phyloP scores from a whole-genome alignment of 352 stramenopile genomes.

The Thraustotheca clavata region DNA sequence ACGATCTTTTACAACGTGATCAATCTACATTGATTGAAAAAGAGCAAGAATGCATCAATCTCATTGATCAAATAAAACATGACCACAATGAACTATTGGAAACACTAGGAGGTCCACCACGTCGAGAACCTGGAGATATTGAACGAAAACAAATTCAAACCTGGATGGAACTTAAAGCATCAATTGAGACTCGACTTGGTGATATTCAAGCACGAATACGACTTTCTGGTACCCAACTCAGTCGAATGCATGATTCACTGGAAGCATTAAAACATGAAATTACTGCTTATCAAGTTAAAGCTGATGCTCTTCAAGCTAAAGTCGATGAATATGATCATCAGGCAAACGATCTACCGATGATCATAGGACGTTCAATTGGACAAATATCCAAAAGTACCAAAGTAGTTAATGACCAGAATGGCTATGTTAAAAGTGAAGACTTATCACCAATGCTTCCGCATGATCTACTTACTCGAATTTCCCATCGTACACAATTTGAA shows the following conservation, averaged over 20 bases:
- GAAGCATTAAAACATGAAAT: conserved; percentile 27
- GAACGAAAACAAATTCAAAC: conserved; percentile 50
- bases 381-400: conserved; percentile 17
- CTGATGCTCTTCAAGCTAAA: not conserved
- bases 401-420: not conserved
- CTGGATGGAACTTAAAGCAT: conserved; percentile 30
- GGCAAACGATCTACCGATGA: conserved; percentile 28
- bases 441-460: not conserved
- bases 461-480: conserved; percentile 37
- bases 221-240: not conserved
- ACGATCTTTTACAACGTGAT: conserved; percentile 21
- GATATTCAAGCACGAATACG: not conserved
- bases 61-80: conserved; percentile 38
- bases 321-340: conserved; percentile 21
- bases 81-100: conserved; percentile 45
- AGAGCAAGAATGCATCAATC: conserved; percentile 36
- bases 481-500: conserved; percentile 54
- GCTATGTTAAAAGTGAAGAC: not conserved
- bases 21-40: conserved; percentile 37
- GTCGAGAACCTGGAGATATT: conserved; percentile 46
- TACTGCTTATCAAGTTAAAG: conserved; percentile 23
- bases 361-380: conserved; percentile 49
- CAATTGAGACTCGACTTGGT: conserved; percentile 27
- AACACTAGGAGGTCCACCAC: conserved; percentile 42
- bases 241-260: conserved; percentile 27